Evolutionary conservation across 331 rosid genomes (phyloP).

Genomic region (Quercus phellos): DNA sequence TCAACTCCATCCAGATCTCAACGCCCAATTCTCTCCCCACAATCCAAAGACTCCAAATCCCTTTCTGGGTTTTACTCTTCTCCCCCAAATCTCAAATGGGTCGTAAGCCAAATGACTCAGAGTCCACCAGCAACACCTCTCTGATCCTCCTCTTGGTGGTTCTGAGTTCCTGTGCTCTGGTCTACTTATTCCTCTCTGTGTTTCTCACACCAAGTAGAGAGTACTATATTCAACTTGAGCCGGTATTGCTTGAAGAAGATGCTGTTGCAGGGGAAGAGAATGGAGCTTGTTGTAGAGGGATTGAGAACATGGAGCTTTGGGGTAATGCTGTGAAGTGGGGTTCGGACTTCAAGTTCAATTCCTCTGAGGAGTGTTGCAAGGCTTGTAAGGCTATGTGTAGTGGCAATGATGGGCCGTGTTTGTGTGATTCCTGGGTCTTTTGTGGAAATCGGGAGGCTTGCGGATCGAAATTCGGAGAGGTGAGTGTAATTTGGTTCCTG

Average conservation of each 20-base stretch:
- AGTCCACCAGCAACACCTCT: slow-evolving; percentile 26
- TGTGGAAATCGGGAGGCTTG: slow-evolving; percentile 75
- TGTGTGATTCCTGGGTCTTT: slow-evolving; percentile 87
- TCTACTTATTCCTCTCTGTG: slow-evolving; percentile 48
- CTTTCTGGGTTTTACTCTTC: slow-evolving; percentile 29
- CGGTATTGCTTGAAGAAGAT: slow-evolving; percentile 24
- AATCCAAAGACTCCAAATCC: slow-evolving; percentile 14
- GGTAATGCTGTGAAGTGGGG: slow-evolving; percentile 97
- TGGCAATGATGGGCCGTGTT: slow-evolving; percentile 83
- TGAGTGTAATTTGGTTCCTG: slow-evolving; percentile 16
- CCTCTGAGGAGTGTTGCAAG: slow-evolving; percentile 63
- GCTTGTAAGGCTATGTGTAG: slow-evolving; percentile 88
- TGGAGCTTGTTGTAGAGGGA: slow-evolving; percentile 67
- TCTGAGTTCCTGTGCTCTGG: slow-evolving; percentile 53
- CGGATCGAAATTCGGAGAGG: slow-evolving; percentile 87
- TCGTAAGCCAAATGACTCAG: slow-evolving; percentile 51
- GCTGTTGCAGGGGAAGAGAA: slow-evolving; percentile 15
- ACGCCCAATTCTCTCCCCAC: not conserved
- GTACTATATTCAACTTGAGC: slow-evolving; percentile 20
- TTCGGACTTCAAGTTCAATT: slow-evolving; percentile 75
- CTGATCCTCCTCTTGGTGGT: slow-evolving; percentile 37
- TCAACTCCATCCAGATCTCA: slow-evolving; percentile 43
- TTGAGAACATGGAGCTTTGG: slow-evolving; percentile 82
- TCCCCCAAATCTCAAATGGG: slow-evolving; percentile 45
- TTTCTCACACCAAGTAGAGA: slow-evolving; percentile 29